These are phyloP conservation scores for Cenchrus fungigraminus DNA, from an alignment of 176 grass and related monocot genomes.

Conservation along the genomic window DNA sequence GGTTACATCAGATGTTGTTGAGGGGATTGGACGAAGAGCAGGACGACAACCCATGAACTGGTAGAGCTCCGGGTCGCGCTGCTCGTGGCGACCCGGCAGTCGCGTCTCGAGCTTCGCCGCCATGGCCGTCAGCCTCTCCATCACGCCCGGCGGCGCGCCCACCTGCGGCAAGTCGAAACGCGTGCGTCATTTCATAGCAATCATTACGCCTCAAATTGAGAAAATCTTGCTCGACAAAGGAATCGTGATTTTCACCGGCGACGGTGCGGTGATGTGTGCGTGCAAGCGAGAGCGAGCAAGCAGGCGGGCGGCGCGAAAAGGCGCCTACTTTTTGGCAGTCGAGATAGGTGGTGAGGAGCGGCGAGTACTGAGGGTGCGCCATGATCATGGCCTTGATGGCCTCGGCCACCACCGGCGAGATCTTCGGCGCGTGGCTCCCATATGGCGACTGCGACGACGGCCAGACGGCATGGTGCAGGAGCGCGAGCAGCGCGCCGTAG, in stretches of 20 bases:
- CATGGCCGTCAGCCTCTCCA: slow-evolving; percentile 62
- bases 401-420: slow-evolving; percentile 57
- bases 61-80: slow-evolving; percentile 89
- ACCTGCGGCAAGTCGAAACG: slow-evolving; percentile 47
- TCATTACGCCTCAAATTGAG: neutral
- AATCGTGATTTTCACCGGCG: neutral
- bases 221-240: neutral
- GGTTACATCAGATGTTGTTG: neutral
- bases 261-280: neutral
- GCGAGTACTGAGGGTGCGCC: slow-evolving; percentile 88
- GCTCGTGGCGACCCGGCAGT: slow-evolving; percentile 38
- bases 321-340: slow-evolving; percentile 91
- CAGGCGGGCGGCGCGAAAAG: too few species aligned
- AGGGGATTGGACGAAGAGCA: neutral
- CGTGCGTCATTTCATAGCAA: neutral
- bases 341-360: slow-evolving; percentile 74
- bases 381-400: slow-evolving; percentile 90
- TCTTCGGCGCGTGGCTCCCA: slow-evolving; percentile 43
- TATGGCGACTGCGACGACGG: slow-evolving; percentile 33
- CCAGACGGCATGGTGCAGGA: slow-evolving; percentile 53
- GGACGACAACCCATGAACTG: slow-evolving; percentile 81
- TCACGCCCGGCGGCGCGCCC: slow-evolving; percentile 74
- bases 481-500: slow-evolving; percentile 51
- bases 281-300: neutral
- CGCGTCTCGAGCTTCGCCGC: slow-evolving; percentile 55